Conservation (phyloP, 768 basidiomycete species). For the Tricholoma hemisulphureum region DNA sequence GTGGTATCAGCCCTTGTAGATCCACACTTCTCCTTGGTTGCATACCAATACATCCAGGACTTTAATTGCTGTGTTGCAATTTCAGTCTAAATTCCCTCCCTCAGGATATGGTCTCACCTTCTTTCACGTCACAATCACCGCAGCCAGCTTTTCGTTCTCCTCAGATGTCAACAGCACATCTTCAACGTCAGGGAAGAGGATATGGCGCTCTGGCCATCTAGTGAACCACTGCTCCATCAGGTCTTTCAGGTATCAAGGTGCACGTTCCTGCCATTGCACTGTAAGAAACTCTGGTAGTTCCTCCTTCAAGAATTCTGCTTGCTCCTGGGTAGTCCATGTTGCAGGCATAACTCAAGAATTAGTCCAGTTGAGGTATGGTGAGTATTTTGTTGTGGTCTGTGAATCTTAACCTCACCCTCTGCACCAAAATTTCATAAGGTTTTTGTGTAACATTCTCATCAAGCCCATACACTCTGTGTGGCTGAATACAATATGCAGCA, state of each 20-base stretch:
- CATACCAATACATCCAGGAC: background rate
- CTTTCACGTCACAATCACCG: background rate
- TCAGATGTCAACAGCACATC: background rate
- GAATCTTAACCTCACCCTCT: background rate
- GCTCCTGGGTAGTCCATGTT: background rate
- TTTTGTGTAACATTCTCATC: background rate
- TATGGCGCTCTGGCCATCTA: background rate
- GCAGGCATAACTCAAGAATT: background rate
- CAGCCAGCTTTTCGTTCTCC: background rate
- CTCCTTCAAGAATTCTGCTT: background rate
- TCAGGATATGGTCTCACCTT: background rate
- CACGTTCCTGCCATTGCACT: background rate
- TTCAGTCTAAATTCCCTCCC: background rate
- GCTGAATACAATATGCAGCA: background rate
- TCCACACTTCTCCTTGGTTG: background rate
- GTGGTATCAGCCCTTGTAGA: background rate
- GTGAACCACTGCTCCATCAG: background rate
- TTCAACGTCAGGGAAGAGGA: background rate
- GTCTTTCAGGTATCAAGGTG: background rate
- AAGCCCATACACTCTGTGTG: background rate
- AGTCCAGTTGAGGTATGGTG: background rate
- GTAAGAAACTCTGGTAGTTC: slow-evolving; percentile 1
- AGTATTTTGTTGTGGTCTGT: background rate
- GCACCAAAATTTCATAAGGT: background rate
- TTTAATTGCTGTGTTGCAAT: background rate